These are phyloP conservation scores for Cucurbitaria berberidis DNA, from an alignment of 2,329 filamentous ascomycete species.

Conservation along the genomic window DNA sequence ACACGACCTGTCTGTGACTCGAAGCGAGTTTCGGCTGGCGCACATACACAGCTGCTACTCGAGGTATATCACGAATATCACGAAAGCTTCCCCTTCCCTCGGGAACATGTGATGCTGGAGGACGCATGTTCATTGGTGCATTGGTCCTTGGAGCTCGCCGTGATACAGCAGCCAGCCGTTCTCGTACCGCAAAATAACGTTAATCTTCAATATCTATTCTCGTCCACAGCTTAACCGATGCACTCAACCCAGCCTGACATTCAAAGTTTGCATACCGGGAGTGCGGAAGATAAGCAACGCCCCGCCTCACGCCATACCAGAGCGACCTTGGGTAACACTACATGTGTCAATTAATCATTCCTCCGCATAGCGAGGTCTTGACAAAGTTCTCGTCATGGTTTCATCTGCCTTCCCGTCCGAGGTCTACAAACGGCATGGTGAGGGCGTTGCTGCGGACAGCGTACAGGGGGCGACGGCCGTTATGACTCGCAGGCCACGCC, in stretches of 20 bases:
- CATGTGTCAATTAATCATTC: constrained; percentile 7
- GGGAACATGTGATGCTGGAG: not conserved
- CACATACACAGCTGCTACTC: not conserved
- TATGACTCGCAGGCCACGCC: constrained; percentile 7
- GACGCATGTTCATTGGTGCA: not conserved
- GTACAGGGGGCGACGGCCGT: not conserved
- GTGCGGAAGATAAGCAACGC: not conserved
- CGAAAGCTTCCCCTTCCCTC: constrained; percentile 1
- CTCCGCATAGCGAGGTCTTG: constrained; percentile 1
- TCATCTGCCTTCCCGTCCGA: constrained; percentile 6
- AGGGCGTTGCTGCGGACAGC: not conserved
- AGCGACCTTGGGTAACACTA: constrained; percentile 1
- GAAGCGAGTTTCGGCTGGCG: not conserved
- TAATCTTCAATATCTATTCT: constrained; percentile 8
- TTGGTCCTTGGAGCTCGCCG: not conserved
- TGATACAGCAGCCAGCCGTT: constrained; percentile 8
- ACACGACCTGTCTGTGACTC: not conserved
- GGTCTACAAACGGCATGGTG: constrained; percentile 1
- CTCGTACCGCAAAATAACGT: constrained; percentile 2
- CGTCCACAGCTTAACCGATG: constrained; percentile 5
- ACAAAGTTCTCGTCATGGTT: constrained; percentile 7
- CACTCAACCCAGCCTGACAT: constrained; percentile 7
- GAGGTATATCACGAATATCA: too few relatives aligned
- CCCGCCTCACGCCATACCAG: not conserved
- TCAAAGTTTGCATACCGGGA: constrained; percentile 6